Percentiles rank a stretch among this genome's conserved stretches.
phyloP scores from a whole-genome alignment of 1,284 basidiomycete genomes.

The Melanopsichium pennsylvanicum region DNA sequence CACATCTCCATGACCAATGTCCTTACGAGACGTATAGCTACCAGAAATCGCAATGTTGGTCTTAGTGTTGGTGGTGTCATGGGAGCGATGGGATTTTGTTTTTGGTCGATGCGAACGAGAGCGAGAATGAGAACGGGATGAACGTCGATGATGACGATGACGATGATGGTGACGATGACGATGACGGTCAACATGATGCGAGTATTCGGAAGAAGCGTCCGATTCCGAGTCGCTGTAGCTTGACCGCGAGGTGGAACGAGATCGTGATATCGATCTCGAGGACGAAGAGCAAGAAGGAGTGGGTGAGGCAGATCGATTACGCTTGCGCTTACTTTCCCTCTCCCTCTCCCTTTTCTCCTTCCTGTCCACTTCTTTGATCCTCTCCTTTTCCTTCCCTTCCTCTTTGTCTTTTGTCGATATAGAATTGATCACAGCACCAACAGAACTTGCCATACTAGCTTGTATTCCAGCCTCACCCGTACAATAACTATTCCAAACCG shows the following conservation, averaged over 20 bases:
- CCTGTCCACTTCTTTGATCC: background rate
- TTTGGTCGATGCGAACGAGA: background rate
- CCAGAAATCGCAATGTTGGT: too few species aligned
- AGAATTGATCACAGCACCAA: background rate
- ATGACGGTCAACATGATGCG: background rate
- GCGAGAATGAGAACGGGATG: background rate
- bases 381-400: background rate
- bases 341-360: background rate
- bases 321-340: background rate
- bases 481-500: slow-evolving; percentile 87
- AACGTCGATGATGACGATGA: too few species aligned
- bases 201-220: background rate
- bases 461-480: slow-evolving; percentile 86
- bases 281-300: background rate
- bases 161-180: too few species aligned
- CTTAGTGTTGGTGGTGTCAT: too few species aligned
- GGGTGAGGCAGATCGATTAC: background rate
- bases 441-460: slow-evolving; percentile 70
- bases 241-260: too few species aligned
- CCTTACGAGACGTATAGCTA: slow-evolving; percentile 6
- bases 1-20: slow-evolving; percentile 7
- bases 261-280: too few species aligned
- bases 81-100: too few species aligned
- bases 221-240: too few species aligned
- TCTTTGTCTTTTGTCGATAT: background rate